Base-by-base conservation (phyloP, 768 basidiomycete genomes). In the Hericium coralloides region DNA sequence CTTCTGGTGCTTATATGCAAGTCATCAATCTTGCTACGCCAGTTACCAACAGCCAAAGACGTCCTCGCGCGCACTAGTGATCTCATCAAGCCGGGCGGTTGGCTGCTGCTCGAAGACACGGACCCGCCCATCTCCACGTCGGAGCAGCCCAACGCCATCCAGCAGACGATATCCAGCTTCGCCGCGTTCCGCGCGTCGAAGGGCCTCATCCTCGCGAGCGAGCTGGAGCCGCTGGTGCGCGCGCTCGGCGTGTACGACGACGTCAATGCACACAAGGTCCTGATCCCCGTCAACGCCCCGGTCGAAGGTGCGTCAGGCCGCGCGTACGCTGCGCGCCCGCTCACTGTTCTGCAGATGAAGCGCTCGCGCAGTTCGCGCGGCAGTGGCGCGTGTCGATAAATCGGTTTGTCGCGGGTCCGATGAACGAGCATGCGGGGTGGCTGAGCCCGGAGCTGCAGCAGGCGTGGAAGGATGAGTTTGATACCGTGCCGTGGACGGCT, bases 91-190 rank as follows among this genome's bases (percentile, higher is more conserved):
- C 67, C 66, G 2, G 64, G 66, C 8, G 67, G 66, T 26, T 65
- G 64, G 63, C 58, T 68, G 23, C 58, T 68, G 39, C 25, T 68
- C 55, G 66, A 66, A 18, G 67, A 68, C 15, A 55, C 57, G n/a
- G 55, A 56, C 31, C 36, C 51, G 38, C 5, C 18, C 5, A 41
- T 37, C 26, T 23, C 58, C 31, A n/a, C n/a, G n/a, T 36, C 38
- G 9, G 59, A 56, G 8, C 41, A 58, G 8, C 53, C 41, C 15
- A 41, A 4, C 2, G 49, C 48, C 43, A 7, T 58, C 25, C 53
- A 25, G 0, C 25, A 41, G 26, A 43, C 18, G 20, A 12, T 31
- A 43, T 49, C 20, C 0, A 37, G 43, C 14, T 20, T 55, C 12
- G 18, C 9, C 50, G 51, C 55, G 52, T 51, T 31, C 38, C 54